Conservation (phyloP, 2,329 filamentous ascomycete species). For the Alternaria triticimaculans region DNA sequence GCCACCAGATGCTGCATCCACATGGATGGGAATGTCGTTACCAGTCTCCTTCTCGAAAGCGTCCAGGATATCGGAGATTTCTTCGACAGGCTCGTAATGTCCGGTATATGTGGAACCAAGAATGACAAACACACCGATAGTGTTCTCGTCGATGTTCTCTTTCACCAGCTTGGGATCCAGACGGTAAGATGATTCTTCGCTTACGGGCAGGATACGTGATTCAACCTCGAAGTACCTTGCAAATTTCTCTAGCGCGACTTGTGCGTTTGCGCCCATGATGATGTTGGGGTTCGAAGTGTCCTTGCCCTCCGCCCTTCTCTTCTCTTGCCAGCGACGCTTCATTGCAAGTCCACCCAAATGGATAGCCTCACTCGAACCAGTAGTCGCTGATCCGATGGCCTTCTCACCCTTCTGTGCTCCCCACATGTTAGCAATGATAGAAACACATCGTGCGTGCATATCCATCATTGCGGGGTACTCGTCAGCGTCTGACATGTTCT, state of each 20-base stretch:
- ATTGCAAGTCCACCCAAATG: conserved; percentile 74
- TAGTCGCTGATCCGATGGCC: conserved; percentile 72
- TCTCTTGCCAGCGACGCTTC: conserved; percentile 72
- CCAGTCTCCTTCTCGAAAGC: conserved; percentile 67
- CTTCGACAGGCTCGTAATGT: conserved; percentile 74
- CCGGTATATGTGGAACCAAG: conserved; percentile 76
- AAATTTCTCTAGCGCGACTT: conserved; percentile 76
- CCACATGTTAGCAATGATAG: conserved; percentile 73
- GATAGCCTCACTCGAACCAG: conserved; percentile 74
- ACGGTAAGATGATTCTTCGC: conserved; percentile 64
- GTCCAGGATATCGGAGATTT: conserved; percentile 70
- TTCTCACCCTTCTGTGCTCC: conserved; percentile 66
- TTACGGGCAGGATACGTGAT: conserved; percentile 68
- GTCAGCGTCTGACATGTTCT: conserved; percentile 74
- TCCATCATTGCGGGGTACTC: conserved; percentile 53
- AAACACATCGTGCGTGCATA: conserved; percentile 72
- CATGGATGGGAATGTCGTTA: conserved; percentile 71
- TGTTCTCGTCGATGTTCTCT: conserved; percentile 76
- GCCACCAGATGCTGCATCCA: conserved; percentile 66
- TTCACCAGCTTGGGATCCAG: conserved; percentile 70
- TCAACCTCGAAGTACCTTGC: conserved; percentile 78
- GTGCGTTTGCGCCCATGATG: conserved; percentile 75
- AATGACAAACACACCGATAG: conserved; percentile 77
- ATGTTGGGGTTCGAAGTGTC: conserved; percentile 72
- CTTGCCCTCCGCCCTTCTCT: conserved; percentile 65